These are phyloP conservation scores for Coccomyxa sp. DNA, from an alignment of 139 green algal species.

Conservation along the genomic window DNA sequence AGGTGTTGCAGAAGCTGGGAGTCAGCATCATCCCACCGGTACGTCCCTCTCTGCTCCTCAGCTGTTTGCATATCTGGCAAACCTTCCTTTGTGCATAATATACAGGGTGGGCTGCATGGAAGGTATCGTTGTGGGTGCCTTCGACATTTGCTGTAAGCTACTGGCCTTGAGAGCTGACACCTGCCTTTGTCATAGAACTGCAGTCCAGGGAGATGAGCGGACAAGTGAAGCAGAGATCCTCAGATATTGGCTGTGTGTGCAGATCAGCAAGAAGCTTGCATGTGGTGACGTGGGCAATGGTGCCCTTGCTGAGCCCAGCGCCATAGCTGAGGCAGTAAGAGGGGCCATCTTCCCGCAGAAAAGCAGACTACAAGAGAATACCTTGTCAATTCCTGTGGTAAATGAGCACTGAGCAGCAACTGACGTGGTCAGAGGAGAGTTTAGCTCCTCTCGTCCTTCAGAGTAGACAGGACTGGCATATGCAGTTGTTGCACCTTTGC, in stretches of 20 bases:
- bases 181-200: background rate
- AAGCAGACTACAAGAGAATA: no score
- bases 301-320: conserved; percentile 68
- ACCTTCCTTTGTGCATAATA: background rate
- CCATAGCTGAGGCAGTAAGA: conserved; percentile 30
- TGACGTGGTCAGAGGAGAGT: no score
- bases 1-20: conserved; percentile 50
- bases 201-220: background rate
- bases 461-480: no score
- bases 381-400: no score
- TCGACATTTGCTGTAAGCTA: background rate
- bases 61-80: background rate
- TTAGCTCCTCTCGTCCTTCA: no score
- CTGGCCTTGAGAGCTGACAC: background rate
- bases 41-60: background rate
- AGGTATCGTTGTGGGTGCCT: background rate
- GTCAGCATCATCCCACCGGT: conserved; percentile 54
- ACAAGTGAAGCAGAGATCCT: background rate
- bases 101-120: background rate
- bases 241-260: background rate
- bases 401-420: no score
- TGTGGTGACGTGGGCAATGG: conserved; percentile 89
- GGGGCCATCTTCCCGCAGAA: no score
- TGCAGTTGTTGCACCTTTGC: no score
- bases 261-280: conserved; percentile 79